phyloP scores from a whole-genome alignment of 2,329 filamentous ascomycete species.

The Trichoderma lentiforme region DNA sequence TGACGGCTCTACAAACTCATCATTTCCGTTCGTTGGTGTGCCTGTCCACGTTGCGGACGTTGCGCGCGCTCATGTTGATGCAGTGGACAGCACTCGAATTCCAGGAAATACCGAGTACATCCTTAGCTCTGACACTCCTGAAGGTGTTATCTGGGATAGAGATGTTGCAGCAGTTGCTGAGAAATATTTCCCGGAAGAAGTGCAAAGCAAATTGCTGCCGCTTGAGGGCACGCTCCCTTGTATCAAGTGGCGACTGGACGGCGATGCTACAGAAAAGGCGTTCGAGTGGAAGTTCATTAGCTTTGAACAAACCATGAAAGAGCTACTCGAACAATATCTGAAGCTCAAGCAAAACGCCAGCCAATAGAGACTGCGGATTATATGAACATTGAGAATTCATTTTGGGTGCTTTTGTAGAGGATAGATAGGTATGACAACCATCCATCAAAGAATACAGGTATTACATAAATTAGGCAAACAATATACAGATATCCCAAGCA shows the following conservation, averaged over 20 bases:
- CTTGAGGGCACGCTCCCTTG: slow-evolving; percentile 10
- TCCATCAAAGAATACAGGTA: not conserved
- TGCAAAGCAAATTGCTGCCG: slow-evolving; percentile 2
- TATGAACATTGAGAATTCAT: not conserved
- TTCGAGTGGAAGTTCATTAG: slow-evolving; percentile 21
- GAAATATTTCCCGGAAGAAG: slow-evolving; percentile 14
- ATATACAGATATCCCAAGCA: not conserved
- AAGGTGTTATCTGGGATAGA: slow-evolving; percentile 19
- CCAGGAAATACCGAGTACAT: slow-evolving; percentile 21
- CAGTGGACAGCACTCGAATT: slow-evolving; percentile 14
- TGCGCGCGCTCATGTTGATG: slow-evolving; percentile 21
- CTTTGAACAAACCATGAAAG: slow-evolving; percentile 19
- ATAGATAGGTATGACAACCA: not conserved
- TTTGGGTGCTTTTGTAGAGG: not conserved
- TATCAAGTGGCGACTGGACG: slow-evolving; percentile 18
- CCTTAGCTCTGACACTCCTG: slow-evolving; percentile 17
- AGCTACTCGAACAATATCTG: slow-evolving; percentile 19
- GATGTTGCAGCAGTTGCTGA: not conserved
- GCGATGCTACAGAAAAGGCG: not conserved
- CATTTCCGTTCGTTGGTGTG: slow-evolving; percentile 20
- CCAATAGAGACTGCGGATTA: not conserved
- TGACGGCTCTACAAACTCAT: slow-evolving; percentile 7
- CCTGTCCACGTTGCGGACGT: slow-evolving; percentile 21
- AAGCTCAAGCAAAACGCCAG: not conserved
- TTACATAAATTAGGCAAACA: not conserved